Percentiles rank a stretch among this genome's conserved stretches.
Evolutionary conservation across 495 filamentous ascomycete genomes (phyloP).

Genomic region (Penicillium ochrochloron): DNA sequence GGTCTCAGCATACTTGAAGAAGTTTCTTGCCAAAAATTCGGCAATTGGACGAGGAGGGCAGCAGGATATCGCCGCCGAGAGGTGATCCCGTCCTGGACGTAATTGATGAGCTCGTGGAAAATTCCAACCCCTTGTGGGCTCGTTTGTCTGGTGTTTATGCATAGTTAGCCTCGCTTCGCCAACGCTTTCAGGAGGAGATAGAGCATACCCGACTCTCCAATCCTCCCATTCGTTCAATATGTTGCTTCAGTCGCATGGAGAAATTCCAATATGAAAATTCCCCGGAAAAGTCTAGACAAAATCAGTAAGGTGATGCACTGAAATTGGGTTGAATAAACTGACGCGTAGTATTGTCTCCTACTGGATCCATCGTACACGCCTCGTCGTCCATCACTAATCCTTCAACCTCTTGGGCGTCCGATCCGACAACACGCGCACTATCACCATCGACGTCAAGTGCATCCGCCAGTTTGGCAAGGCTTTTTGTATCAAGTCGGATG

Average conservation of each 20-base stretch:
- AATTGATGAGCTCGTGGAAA: constrained; percentile 8
- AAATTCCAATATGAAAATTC: constrained; percentile 51
- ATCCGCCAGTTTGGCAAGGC: constrained; percentile 26
- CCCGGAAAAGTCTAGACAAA: constrained; percentile 41
- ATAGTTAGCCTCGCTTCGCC: background rate
- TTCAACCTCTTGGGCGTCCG: constrained; percentile 26
- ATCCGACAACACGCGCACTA: background rate
- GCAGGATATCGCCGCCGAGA: constrained; percentile 35
- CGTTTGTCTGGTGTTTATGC: background rate
- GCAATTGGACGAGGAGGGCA: constrained; percentile 45
- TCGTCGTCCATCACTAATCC: constrained; percentile 31
- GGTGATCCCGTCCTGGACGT: constrained; percentile 2
- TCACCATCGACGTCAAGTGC: constrained; percentile 12
- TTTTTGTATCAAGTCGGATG: constrained; percentile 29
- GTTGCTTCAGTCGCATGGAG: constrained; percentile 41
- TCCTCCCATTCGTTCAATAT: constrained; percentile 35
- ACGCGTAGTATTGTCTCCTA: constrained; percentile 39
- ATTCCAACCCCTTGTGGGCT: background rate
- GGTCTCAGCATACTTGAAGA: constrained; percentile 46
- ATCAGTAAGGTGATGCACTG: background rate
- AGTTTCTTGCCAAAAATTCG: constrained; percentile 40
- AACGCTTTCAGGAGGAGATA: background rate
- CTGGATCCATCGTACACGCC: constrained; percentile 36
- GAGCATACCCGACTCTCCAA: constrained; percentile 24
- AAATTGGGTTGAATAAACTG: background rate